Base-by-base conservation (phyloP, 352 stramenopile genomes). In the Pythium scleroteichum region DNA sequence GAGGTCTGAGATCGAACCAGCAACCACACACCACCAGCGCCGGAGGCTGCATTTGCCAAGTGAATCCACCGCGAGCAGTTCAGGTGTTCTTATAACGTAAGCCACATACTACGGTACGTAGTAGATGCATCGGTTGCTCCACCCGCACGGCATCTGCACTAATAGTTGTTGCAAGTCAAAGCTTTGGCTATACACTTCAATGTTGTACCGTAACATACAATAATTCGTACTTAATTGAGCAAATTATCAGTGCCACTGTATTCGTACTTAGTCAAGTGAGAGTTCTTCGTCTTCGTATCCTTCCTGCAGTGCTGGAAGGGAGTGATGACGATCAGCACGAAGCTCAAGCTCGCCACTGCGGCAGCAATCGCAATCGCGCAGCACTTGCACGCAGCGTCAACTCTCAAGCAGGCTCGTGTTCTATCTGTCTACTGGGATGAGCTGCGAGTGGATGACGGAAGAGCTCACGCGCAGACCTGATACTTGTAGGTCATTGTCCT, bases 401-500 rank as follows among this genome's bases (percentile, higher is more conserved):
- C 29, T 9, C 26, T 66, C 23, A 60, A 60, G 44, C 59, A 66
- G 59, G 59, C 60, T 26, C 20, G 20, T n/a, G n/a, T n/a, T n/a
- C n/a, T n/a, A n/a, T 24, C 20, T 7, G 20, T 38, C 4, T 26
- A 6, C 12, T 26, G 19, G 16, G 10, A 48, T 13, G 38, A 8
- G 26, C 35, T 48, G 46, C 24, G 3, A 13, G 24, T 48, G 2
- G 29, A 5, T 35, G 5, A 10, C 5, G 5, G 10, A 14, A 27
- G 26, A 22, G 38, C 13, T 27, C n/a, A 17, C n/a, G 8, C n/a
- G 2, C 9, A 29, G 19, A 45, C n/a, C 26, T 17, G 1, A 10
- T 8, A 26, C 2, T 38, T 17, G 2, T 52, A 92, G 73, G 80
- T 90, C 41, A 73, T 87, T 26, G 78, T 92, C 55, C 41, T 92